Evolutionary conservation across 1,139 yeast species (phyloP).

Genomic region (Debaryomycetaceae sp.): DNA sequence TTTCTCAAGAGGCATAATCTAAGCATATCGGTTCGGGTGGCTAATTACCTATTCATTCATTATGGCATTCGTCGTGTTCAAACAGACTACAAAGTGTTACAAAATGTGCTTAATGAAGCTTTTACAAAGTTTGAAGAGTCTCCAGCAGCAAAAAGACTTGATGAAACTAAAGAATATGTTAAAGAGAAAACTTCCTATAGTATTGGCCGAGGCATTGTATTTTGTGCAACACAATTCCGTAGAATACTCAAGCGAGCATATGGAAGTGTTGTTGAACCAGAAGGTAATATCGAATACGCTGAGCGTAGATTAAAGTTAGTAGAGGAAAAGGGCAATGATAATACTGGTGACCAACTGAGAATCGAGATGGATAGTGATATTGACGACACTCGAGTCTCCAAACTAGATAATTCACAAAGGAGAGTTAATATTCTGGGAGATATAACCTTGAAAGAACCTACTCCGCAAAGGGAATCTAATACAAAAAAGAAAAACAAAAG

Average conservation of each 20-base stretch:
- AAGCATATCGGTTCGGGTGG: conserved; percentile 9
- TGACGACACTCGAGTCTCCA: neutral
- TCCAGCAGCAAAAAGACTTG: conserved; percentile 6
- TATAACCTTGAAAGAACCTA: too few relatives aligned
- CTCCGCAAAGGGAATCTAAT: too few relatives aligned
- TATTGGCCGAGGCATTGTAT: conserved; percentile 11
- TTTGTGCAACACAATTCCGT: conserved; percentile 15
- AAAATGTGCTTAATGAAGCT: conserved; percentile 12
- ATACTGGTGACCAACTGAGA: neutral
- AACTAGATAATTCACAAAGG: neutral
- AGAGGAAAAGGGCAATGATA: neutral
- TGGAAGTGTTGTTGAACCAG: conserved; percentile 14
- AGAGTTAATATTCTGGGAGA: neutral
- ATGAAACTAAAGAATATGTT: conserved; percentile 6
- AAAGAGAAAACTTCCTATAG: conserved; percentile 3
- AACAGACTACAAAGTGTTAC: conserved; percentile 8
- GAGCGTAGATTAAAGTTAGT: neutral
- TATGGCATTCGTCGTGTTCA: conserved; percentile 14
- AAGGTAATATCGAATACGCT: conserved; percentile 11
- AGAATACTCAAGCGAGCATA: conserved; percentile 14
- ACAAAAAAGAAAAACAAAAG: too few relatives aligned
- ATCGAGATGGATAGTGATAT: neutral
- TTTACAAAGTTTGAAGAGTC: conserved; percentile 6
- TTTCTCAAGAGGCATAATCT: conserved; percentile 6
- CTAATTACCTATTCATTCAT: conserved; percentile 15